These are phyloP conservation scores for Boletus rubropictus DNA, from an alignment of 768 basidiomycete genomes.

Conservation along the genomic window DNA sequence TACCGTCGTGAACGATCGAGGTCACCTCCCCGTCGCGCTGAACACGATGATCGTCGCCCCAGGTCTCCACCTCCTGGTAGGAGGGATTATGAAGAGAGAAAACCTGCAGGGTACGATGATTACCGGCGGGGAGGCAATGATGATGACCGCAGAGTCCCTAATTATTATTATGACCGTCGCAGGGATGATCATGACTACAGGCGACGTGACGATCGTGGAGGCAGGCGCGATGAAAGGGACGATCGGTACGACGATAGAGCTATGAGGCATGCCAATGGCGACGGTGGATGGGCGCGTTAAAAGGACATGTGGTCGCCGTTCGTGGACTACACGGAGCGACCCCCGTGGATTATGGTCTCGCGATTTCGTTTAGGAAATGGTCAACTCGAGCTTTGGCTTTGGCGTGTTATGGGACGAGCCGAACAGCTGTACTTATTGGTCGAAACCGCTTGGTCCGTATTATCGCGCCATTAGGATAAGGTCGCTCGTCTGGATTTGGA, in stretches of 20 bases:
- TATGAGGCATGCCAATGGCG: constrained; percentile 69
- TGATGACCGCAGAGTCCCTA: constrained; percentile 80
- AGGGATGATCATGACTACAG: constrained; percentile 65
- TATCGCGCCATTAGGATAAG: constrained; percentile 29
- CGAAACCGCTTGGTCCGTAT: constrained; percentile 34
- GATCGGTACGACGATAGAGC: constrained; percentile 74
- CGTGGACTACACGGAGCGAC: constrained; percentile 29
- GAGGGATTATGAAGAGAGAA: constrained; percentile 80
- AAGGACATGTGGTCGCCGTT: constrained; percentile 35
- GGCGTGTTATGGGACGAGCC: constrained; percentile 34
- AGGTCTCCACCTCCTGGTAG: constrained; percentile 70
- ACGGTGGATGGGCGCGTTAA: constrained; percentile 74
- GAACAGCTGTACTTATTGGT: constrained; percentile 37
- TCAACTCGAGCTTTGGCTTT: constrained; percentile 35
- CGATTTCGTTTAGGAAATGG: constrained; percentile 48
- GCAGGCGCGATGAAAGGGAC: constrained; percentile 80
- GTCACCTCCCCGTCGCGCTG: constrained; percentile 75
- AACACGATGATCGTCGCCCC: constrained; percentile 71
- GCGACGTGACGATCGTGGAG: constrained; percentile 59
- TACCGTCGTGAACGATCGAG: constrained; percentile 77
- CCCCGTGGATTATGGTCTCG: constrained; percentile 34
- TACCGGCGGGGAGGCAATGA: constrained; percentile 71
- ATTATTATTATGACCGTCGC: constrained; percentile 83
- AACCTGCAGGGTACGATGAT: constrained; percentile 91
- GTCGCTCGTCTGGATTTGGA: constrained; percentile 25